These are phyloP conservation scores for Acanthamoeba healyi DNA, from an alignment of 208 protist genomes.

Conservation along the genomic window DNA sequence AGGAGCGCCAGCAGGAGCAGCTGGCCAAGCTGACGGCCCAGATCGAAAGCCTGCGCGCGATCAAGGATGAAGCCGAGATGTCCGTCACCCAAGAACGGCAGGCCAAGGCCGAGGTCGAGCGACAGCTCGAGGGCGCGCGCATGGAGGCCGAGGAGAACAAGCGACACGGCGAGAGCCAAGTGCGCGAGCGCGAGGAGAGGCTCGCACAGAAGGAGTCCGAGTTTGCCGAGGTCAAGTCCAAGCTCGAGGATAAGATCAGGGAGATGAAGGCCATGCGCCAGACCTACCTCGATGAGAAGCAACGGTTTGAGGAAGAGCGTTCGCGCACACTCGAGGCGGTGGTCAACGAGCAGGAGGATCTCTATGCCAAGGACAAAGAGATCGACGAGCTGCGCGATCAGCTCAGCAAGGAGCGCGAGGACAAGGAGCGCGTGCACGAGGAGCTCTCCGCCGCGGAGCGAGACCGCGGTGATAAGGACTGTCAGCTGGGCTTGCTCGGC, in stretches of 20 bases:
- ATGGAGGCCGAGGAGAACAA: not conserved
- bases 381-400: not conserved
- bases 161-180: not conserved
- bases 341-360: not conserved
- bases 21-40: not conserved
- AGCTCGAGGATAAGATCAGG: conserved; percentile 6
- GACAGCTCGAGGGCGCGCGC: not conserved
- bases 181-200: not conserved
- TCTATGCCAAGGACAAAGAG: not conserved
- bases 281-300: conserved; percentile 42
- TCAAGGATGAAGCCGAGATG: not conserved
- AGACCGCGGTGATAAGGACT: conserved; percentile 15
- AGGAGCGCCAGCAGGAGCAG: not conserved
- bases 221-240: not conserved
- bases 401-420: not conserved
- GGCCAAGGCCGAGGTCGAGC: not conserved
- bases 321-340: conserved; percentile 10
- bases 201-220: not conserved
- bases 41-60: not conserved
- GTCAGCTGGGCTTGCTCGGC: conserved; percentile 4
- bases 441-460: not conserved
- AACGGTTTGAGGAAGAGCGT: conserved; percentile 20
- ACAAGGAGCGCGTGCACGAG: not conserved
- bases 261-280: not conserved
- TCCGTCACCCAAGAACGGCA: not conserved